Conservation (phyloP, 441 rosid species). For the Daphne laureola region DNA sequence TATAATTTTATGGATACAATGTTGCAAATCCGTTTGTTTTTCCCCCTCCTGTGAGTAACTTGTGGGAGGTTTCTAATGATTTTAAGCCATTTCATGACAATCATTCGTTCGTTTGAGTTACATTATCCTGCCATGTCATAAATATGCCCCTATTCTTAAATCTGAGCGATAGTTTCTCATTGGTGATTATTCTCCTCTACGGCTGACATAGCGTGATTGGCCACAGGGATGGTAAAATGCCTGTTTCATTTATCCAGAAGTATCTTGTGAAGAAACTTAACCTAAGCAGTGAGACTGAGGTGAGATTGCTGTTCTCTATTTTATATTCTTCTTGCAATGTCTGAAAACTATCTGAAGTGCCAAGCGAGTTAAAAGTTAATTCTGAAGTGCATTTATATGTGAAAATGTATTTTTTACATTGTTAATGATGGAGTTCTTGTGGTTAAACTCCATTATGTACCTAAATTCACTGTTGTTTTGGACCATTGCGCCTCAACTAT, state of each 20-base stretch:
- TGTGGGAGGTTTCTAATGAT: background rate
- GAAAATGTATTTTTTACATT: no score
- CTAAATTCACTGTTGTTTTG: no score
- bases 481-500: background rate
- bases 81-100: background rate
- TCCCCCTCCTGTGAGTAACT: background rate
- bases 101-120: background rate
- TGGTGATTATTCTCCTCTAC: constrained; percentile 1
- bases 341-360: constrained; percentile 1
- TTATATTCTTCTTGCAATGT: background rate
- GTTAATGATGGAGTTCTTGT: no score
- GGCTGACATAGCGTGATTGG: background rate
- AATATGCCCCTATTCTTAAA: no score
- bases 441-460: no score
- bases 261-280: constrained; percentile 62
- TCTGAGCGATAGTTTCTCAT: no score
- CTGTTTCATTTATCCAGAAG: constrained; percentile 57
- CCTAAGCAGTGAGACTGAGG: constrained; percentile 56
- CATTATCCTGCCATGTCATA: background rate
- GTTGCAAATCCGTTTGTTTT: background rate
- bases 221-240: constrained; percentile 60
- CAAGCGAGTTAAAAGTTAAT: background rate
- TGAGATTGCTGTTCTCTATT: constrained; percentile 16
- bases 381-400: no score
- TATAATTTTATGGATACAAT: background rate